A percentile compares a stretch with the other conserved stretches of the same genome.
Conservation (phyloP, 345 rosid species). For the Mercurialis annua region DNA sequence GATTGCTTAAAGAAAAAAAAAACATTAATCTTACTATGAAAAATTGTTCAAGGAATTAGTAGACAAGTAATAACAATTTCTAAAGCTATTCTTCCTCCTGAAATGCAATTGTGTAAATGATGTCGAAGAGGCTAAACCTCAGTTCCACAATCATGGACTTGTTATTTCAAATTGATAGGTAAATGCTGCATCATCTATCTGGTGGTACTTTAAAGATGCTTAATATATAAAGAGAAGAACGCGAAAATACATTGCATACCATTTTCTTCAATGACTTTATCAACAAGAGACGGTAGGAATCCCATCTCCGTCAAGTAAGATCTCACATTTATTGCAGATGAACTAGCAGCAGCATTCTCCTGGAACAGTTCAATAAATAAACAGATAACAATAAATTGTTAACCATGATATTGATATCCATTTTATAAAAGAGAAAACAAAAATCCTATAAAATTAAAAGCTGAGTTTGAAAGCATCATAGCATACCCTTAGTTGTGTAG, state of each 20-base stretch:
- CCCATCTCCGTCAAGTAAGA: slow-evolving; percentile 80
- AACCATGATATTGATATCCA: neutral
- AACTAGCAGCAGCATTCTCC: slow-evolving; percentile 69
- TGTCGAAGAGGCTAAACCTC: neutral
- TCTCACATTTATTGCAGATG: slow-evolving; percentile 63
- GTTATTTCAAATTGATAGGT: slow-evolving; percentile 7
- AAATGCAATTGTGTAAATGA: neutral
- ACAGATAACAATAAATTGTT: slow-evolving; percentile 3
- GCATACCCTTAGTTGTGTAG: slow-evolving; percentile 47
- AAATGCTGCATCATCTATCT: neutral
- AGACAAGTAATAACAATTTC: neutral
- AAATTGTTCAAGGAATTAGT: slow-evolving; percentile 4
- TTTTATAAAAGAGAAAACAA: neutral
- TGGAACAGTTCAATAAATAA: slow-evolving; percentile 24
- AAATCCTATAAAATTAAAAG: too few relatives aligned
- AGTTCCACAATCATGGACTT: neutral
- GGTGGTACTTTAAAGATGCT: neutral
- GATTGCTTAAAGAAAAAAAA: slow-evolving; percentile 14
- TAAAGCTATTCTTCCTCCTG: neutral
- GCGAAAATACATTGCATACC: slow-evolving; percentile 42
- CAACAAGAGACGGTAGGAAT: slow-evolving; percentile 57
- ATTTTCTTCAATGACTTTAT: slow-evolving; percentile 67
- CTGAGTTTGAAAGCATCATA: neutral
- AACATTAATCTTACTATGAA: slow-evolving; percentile 8
- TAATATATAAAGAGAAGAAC: neutral